phyloP scores from a whole-genome alignment of 2,329 filamentous ascomycete species.

The Colletotrichum higginsianum region DNA sequence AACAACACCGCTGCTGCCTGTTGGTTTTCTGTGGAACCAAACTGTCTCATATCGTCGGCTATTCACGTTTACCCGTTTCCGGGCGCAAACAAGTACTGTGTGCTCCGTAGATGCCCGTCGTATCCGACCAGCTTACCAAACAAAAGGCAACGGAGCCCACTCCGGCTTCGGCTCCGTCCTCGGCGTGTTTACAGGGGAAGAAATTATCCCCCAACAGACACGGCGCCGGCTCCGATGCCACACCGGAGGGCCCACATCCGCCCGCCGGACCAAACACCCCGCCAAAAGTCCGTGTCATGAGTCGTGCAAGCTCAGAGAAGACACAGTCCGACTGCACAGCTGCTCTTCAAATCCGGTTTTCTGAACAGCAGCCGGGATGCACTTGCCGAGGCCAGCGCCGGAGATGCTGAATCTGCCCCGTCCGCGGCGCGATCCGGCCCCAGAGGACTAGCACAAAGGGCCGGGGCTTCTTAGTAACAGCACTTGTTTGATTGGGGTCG shows the following conservation, averaged over 20 bases:
- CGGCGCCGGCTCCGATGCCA: not conserved
- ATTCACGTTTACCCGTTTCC: constrained; percentile 25
- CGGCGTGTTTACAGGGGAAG: not conserved
- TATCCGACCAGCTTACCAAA: not conserved
- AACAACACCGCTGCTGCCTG: constrained; percentile 23
- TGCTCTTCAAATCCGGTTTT: not conserved
- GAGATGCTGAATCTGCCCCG: not conserved
- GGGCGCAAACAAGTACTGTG: constrained; percentile 1
- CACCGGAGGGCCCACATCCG: no score
- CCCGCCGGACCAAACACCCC: not conserved
- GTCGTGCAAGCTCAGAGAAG: not conserved
- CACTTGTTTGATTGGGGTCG: no score
- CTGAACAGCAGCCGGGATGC: not conserved
- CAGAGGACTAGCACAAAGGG: not conserved
- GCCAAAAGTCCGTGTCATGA: not conserved
- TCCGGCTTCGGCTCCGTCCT: constrained; percentile 10
- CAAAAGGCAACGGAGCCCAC: not conserved
- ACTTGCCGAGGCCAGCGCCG: not conserved
- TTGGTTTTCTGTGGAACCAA: constrained; percentile 5
- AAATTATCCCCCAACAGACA: not conserved
- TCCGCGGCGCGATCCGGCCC: not conserved
- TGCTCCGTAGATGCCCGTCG: not conserved
- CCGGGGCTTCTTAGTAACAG: not conserved
- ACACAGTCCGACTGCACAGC: not conserved
- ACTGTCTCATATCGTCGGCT: constrained; percentile 21